A percentile compares a stretch with the other conserved stretches of the same genome.
Evolutionary conservation across 2,329 filamentous ascomycete genomes (phyloP).

Genomic region (Aureobasidium vineae): DNA sequence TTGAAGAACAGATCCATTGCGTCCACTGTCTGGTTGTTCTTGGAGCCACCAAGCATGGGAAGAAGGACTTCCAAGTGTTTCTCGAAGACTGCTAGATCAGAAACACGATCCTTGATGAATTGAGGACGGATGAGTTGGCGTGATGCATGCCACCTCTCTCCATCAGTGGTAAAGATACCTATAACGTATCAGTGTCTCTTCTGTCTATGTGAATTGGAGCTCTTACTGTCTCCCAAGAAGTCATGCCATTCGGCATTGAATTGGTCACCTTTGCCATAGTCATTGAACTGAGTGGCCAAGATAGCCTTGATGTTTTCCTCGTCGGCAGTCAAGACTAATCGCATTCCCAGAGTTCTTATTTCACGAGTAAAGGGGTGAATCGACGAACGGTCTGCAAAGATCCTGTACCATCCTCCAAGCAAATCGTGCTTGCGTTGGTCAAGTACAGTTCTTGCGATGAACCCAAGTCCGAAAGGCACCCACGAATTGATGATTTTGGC

Average conservation of each 20-base stretch:
- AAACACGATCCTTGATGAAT: slow-evolving; percentile 80
- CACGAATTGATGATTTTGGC: slow-evolving; percentile 45
- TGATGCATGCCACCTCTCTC: slow-evolving; percentile 72
- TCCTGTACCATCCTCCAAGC: slow-evolving; percentile 59
- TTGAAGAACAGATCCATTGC: slow-evolving; percentile 77
- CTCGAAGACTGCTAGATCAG: slow-evolving; percentile 79
- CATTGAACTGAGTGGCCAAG: slow-evolving; percentile 78
- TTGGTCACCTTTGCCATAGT: slow-evolving; percentile 76
- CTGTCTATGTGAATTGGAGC: slow-evolving; percentile 22
- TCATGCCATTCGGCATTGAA: slow-evolving; percentile 75
- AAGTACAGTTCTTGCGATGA: slow-evolving; percentile 58
- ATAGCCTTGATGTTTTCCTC: slow-evolving; percentile 90
- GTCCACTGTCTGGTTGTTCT: slow-evolving; percentile 57
- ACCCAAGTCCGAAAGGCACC: slow-evolving; percentile 58
- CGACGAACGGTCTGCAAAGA: slow-evolving; percentile 49
- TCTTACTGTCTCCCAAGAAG: slow-evolving; percentile 74
- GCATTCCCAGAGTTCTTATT: slow-evolving; percentile 52
- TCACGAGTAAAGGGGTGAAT: slow-evolving; percentile 59
- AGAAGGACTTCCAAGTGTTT: slow-evolving; percentile 73
- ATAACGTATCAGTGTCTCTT: slow-evolving; percentile 26
- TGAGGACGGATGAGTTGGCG: slow-evolving; percentile 82
- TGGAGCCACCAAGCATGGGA: slow-evolving; percentile 53
- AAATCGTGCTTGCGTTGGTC: slow-evolving; percentile 52
- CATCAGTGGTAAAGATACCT: slow-evolving; percentile 70
- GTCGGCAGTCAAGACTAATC: slow-evolving; percentile 74